Percentiles rank a stretch among this genome's conserved stretches.
Evolutionary conservation across 1,284 basidiomycete genomes (phyloP).

Genomic region (Phellopilus nigrolimitatus): DNA sequence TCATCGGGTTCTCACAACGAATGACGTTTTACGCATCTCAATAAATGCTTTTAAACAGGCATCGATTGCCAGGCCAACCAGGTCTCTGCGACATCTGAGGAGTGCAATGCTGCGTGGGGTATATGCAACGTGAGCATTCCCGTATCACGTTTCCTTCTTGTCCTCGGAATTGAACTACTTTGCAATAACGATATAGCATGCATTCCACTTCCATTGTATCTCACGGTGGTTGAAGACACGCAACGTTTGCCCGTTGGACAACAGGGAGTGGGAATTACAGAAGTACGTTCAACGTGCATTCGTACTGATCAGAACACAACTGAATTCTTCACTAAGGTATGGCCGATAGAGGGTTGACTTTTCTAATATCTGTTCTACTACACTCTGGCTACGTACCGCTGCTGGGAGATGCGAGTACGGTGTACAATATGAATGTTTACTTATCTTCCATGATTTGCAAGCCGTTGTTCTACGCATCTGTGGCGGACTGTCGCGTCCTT

Average conservation of each 20-base stretch:
- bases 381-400: background rate
- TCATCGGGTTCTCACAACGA: too few species aligned
- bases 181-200: conserved; percentile 60
- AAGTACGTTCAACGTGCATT: conserved; percentile 54
- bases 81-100: conserved; percentile 92
- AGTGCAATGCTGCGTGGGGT: conserved; percentile 99
- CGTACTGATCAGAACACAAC: background rate
- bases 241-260: conserved; percentile 98
- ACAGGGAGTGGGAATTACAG: conserved; percentile 93
- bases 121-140: conserved; percentile 84
- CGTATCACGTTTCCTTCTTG: background rate
- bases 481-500: background rate
- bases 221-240: conserved; percentile 99
- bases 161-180: background rate
- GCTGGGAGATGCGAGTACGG: too few species aligned
- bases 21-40: too few species aligned
- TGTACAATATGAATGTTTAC: conserved; percentile 4
- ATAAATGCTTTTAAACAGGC: conserved; percentile 55
- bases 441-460: background rate
- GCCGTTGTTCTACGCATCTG: background rate
- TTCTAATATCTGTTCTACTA: background rate
- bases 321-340: conserved; percentile 13
- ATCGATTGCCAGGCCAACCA: conserved; percentile 99
- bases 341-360: conserved; percentile 12
- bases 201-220: conserved; percentile 99